phyloP scores from a whole-genome alignment of 2,329 filamentous ascomycete genomes.

The Diaporthe ilicicola region DNA sequence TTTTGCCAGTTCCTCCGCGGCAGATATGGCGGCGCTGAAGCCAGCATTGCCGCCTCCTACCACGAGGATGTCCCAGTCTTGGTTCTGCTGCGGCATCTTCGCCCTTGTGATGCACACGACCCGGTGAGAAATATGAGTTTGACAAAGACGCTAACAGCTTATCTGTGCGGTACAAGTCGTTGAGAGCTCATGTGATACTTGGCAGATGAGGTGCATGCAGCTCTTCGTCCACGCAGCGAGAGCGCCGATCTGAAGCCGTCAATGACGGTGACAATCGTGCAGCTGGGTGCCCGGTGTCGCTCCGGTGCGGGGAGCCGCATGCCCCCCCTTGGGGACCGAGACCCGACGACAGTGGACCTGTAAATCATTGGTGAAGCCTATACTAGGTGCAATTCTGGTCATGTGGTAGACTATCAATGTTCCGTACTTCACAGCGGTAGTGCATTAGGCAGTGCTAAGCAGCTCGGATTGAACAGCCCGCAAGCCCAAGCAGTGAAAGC shows the following conservation, averaged over 20 bases:
- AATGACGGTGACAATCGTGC: not conserved
- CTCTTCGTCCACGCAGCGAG: no score
- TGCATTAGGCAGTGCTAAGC: not conserved
- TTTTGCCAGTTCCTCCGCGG: conserved; percentile 49
- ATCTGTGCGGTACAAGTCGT: not conserved
- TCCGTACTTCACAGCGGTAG: not conserved
- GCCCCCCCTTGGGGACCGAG: not conserved
- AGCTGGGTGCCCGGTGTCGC: not conserved
- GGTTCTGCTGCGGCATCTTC: not conserved
- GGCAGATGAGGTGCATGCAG: not conserved
- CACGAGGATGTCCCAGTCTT: conserved; percentile 56
- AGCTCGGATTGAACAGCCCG: not conserved
- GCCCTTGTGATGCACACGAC: not conserved
- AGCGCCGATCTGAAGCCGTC: conserved; percentile 3
- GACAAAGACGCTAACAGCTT: no score
- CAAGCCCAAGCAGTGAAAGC: not conserved
- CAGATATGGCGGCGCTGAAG: conserved; percentile 66
- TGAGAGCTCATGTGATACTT: no score
- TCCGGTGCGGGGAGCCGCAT: conserved; percentile 4
- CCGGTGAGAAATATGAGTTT: no score
- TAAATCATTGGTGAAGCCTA: not conserved
- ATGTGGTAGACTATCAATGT: not conserved
- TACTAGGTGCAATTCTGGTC: not conserved
- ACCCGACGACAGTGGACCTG: not conserved
- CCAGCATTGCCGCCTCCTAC: conserved; percentile 72